Evolutionary conservation across 2,329 filamentous ascomycete species (phyloP), one percentile per base, ranked within the genome.

Genomic region (Pseudocercospora macadamiae): DNA sequence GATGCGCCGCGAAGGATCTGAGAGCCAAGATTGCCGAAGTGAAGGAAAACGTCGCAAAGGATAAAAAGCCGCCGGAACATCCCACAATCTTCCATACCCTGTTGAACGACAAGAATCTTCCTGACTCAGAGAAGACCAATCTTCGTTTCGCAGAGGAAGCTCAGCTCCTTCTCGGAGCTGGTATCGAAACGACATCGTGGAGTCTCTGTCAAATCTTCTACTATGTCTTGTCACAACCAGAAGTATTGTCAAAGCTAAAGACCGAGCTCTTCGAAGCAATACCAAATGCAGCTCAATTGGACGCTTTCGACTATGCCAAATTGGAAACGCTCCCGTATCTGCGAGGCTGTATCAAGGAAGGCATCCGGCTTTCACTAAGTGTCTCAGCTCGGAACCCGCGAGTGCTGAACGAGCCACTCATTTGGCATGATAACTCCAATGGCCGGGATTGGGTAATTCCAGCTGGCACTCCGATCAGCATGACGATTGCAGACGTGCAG

Each of bases 401-500:
- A 2, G 47, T 68, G 10, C 23, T 62, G 3, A 59, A 54, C n/a
- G 56, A 66, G 18, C 55, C 54, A 2, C 53, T 68, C 19, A 55
- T 55, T 14, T 58, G 60, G 55, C 39, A 53, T n/a, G 42, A 47
- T 23, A 19, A 47, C 3, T 2, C 42, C 2, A 26, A 19, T 18
- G 42, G 42, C 10, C 18, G 19, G 14, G 60, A 60, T 9, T 66
- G 61, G 52, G 60, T 65, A 2, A 54, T 68, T 12, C 64, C 66
- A n/a, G 37, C 61, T 5, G 62, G 70, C 64, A 55, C 70, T 66
- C 47, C 69, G 57, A 51, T 74, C 59, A 51, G 68, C 58, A 58
- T 74, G 72, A 61, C 73, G 60, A 30, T 71, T 23, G 52, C 54
- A 16, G 62, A 72, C 49, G 65, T 74, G 1, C 73, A 75, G 51